Base-by-base conservation (phyloP, 2,329 filamentous ascomycete species). In the Penicillium oxalicum region DNA sequence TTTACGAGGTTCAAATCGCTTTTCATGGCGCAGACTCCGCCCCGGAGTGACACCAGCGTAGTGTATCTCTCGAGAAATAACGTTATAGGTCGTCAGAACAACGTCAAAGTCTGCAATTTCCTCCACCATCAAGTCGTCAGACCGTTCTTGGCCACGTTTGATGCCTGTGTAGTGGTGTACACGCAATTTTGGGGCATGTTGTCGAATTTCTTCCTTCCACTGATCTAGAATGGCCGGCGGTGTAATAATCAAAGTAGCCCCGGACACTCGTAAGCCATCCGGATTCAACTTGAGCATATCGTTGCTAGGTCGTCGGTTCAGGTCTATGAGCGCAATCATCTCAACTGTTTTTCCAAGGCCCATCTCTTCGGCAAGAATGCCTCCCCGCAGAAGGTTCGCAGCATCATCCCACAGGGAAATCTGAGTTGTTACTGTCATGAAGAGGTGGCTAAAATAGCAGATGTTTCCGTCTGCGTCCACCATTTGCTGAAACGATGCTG, bases 11-110 rank as follows among this genome's bases (percentile, higher is more conserved):
- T 82, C 75, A 47, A 87, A 85, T 48, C 79, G 82, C 57, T 84
- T 81, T 47, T 79, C 75, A 41, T 76, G 69, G 6, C 84, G 80
- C 44, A 91, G 77, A 54, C 82, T 78, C 2, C 91, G 84, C 39
- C 84, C 77, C 0, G 91, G 88, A 7, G 83, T 82, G 8, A 82
- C 77, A 7, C 77, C 73, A 0, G 89, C 82, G 62, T 85, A 91
- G 67, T 95, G 82, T 3, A 97, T 76, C 61, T 98, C 93, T 8
- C 78, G 75, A 0, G 85, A 80, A n/a, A 97, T 77, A 1, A 91
- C 81, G 43, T 77, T 77, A 63, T 84, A 85, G 1, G 81, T 84
- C 1, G 80, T 82, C 24, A 85, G 63, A 2, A 85, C 79, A 34
- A 84, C 75, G 60, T 84, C 80, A 49, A 68, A 64, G 24, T 68